Base-by-base conservation (phyloP, 108 stramenopile species). In the Nitzschia putrida region DNA sequence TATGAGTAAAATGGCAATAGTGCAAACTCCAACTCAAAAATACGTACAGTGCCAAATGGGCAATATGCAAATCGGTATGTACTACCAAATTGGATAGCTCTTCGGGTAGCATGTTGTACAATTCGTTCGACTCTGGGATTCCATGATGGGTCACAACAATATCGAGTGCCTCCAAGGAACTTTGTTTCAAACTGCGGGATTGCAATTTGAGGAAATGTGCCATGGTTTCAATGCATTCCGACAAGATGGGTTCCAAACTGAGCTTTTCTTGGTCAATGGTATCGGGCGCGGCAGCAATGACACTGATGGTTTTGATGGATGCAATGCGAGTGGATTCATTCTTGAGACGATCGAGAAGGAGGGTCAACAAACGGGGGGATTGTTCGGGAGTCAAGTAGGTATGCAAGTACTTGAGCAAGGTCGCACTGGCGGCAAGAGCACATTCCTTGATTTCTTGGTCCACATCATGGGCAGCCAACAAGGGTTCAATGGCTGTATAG, bases 381-480 rank as follows among this genome's bases (percentile, higher is more conserved):
- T 93, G 72, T n/a, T 80, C 80, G 23, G 41, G 53, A 14, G 86
- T 70, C 45, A 93, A 66, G 53, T 69, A 73, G 8, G 74, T 18
- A 67, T 89, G 79, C 72, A 93, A 67, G 18, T 64, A 51, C 40
- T 84, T 84, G 9, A 93, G 24, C 57, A 93, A 59, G n/a, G 83
- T 44, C 7, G 85, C 89, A 41, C 77, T 71, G n/a, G 89, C 88
- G 6, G 55, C 61, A 13, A 93, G 69, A 16, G 92, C 88, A 57
- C 95, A 88, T 67, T 99, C 98, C 77, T 97, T 99, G 72, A 99
- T 96, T 80, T 97, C 98, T 77, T 95, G 95, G 74, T 99, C 98
- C 12, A 97, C 87, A 72, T 97, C 97, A 66, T 89, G 87, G n/a
- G 91, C 94, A 10, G 87, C 80, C 50, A 99, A 82, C 37, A 96